phyloP scores from a whole-genome alignment of 1,284 basidiomycete species.

The Cutaneotrichosporon cyanovorans region DNA sequence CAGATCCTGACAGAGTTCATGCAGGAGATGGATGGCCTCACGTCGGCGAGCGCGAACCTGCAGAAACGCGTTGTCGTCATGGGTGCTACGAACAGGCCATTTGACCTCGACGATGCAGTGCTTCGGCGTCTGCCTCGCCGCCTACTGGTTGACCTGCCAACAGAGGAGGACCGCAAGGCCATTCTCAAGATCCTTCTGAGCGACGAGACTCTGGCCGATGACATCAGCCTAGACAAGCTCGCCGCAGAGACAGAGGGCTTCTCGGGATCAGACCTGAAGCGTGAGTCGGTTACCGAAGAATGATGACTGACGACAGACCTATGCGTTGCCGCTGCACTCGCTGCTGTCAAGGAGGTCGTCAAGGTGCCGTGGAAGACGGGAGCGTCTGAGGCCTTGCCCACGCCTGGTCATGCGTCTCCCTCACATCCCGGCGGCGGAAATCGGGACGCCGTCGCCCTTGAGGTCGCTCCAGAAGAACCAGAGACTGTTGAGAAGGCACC shows the following conservation, averaged over 20 bases:
- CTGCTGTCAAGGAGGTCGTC: constrained; percentile 76
- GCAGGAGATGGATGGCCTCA: constrained; percentile 97
- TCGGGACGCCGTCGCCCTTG: neutral
- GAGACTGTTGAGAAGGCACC: neutral
- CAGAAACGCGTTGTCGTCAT: constrained; percentile 85
- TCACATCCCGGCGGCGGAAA: neutral
- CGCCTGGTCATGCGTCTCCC: neutral
- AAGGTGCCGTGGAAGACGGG: constrained; percentile 60
- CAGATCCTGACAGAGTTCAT: constrained; percentile 67
- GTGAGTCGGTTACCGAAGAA: constrained; percentile 51
- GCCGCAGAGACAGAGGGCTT: constrained; percentile 73
- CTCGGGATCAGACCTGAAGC: constrained; percentile 88
- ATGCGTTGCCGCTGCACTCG: constrained; percentile 78
- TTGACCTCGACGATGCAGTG: constrained; percentile 51
- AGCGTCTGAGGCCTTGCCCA: neutral
- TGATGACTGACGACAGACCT: constrained; percentile 54
- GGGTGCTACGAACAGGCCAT: constrained; percentile 77
- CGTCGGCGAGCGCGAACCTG: constrained; percentile 53
- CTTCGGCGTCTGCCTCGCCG: constrained; percentile 73
- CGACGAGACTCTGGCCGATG: constrained; percentile 62
- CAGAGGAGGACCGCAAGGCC: constrained; percentile 69
- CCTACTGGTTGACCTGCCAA: constrained; percentile 75
- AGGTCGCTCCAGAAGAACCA: neutral
- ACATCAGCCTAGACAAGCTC: constrained; percentile 59
- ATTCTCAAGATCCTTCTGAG: constrained; percentile 75